Conservation (phyloP, 2,329 filamentous ascomycete genomes). For the Aspergillus fumigatus region DNA sequence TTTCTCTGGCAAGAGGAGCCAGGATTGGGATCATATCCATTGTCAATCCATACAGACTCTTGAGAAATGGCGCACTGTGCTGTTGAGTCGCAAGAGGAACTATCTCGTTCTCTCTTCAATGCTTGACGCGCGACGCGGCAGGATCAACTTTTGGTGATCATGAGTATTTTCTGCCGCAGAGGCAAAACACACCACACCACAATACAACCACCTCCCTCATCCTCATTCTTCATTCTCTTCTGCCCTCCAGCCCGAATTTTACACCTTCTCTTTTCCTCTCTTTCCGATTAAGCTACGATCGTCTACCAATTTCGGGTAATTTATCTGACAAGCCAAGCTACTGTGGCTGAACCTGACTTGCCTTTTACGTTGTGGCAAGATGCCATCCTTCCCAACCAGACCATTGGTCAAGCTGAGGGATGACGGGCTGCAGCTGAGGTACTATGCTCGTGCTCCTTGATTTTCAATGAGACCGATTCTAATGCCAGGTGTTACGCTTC, state of each 20-base stretch:
- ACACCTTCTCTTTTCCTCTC: not conserved
- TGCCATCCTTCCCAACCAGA: slow-evolving; percentile 33
- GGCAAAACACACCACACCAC: not conserved
- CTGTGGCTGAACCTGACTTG: slow-evolving; percentile 15
- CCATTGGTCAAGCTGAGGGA: slow-evolving; percentile 37
- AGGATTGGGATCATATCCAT: slow-evolving; percentile 24
- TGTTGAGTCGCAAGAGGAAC: not conserved
- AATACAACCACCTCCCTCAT: not conserved
- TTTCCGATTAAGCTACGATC: slow-evolving; percentile 6
- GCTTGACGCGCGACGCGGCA: not conserved
- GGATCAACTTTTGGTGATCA: not conserved
- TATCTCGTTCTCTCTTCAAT: not conserved
- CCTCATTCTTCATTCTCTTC: not conserved
- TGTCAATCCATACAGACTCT: slow-evolving; percentile 10
- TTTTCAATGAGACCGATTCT: not conserved
- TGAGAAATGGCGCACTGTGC: not conserved
- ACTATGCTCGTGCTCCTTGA: not conserved
- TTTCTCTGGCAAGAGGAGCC: slow-evolving; percentile 21
- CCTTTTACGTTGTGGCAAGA: slow-evolving; percentile 15
- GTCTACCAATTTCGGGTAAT: not conserved
- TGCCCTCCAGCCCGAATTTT: not conserved
- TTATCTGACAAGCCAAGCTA: not conserved
- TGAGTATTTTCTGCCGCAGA: not conserved
- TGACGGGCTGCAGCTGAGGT: slow-evolving; percentile 43
- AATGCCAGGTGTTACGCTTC: slow-evolving; percentile 2